Evolutionary conservation across 1,284 basidiomycete species (phyloP).

Genomic region (Cystobasidium pallidum): DNA sequence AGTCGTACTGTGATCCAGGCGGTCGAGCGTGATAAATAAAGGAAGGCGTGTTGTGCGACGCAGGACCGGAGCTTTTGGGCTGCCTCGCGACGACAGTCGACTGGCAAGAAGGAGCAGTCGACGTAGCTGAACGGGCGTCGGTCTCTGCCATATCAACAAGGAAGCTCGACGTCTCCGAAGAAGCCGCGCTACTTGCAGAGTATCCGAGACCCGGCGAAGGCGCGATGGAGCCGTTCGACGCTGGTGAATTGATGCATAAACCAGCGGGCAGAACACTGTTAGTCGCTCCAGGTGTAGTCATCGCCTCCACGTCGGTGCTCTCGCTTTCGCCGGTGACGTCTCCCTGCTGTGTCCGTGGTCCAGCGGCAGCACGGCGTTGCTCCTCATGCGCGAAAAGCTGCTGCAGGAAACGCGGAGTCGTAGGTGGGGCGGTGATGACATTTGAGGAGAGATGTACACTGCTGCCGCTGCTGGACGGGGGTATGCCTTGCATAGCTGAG

Average conservation of each 20-base stretch:
- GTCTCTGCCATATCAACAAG: neutral
- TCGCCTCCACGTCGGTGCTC: neutral
- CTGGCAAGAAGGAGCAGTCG: neutral
- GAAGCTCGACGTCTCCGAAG: slow-evolving; percentile 26
- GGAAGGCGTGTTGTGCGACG: neutral
- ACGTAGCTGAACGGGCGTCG: neutral
- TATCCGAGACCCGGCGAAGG: slow-evolving; percentile 17
- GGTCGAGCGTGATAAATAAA: slow-evolving; percentile 3
- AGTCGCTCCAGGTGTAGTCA: neutral
- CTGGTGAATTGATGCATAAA: slow-evolving; percentile 5
- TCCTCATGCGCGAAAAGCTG: slow-evolving; percentile 30
- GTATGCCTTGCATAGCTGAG: neutral
- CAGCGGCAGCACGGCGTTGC: slow-evolving; percentile 11
- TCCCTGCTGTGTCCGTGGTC: slow-evolving; percentile 3
- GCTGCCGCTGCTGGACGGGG: neutral
- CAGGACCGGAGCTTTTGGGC: neutral
- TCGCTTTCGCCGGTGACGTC: neutral
- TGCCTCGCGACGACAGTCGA: neutral
- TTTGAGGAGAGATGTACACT: neutral
- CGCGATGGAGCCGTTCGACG: neutral
- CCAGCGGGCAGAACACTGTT: slow-evolving; percentile 1
- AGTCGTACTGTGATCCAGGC: slow-evolving; percentile 14
- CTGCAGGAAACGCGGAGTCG: slow-evolving; percentile 8
- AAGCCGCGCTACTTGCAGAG: slow-evolving; percentile 19
- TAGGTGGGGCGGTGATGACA: neutral